Base-by-base conservation (phyloP, 2,329 filamentous ascomycete genomes). In the Penicillium nordicum region DNA sequence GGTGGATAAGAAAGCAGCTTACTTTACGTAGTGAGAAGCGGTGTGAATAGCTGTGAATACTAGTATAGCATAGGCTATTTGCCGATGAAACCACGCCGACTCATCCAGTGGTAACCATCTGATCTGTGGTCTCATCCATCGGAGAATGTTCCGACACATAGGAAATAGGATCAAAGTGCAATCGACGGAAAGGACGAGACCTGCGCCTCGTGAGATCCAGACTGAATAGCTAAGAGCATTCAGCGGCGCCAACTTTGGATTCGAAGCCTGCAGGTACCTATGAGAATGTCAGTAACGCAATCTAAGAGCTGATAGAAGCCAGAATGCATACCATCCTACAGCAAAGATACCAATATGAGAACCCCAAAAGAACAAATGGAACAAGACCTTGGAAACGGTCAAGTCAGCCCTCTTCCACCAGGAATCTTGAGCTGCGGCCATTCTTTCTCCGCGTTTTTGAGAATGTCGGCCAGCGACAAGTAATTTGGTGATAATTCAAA, bases 161-260 rank as follows among this genome's bases (percentile, higher is more conserved):
- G 94, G 94, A 57, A 99, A 81, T 29, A 99, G 78, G 67, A 99
- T 96, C 63, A 97, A 80, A 69, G 90, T 88, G 54, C 85, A 86
- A 77, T 99, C 92, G 53, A 96, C 83, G 1, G 87, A 88, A 57
- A 99, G 80, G 6, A 90, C 88, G 40, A 99, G 78, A 67, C 92
- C 94, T 51, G 94, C 93, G 71, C 93, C 94, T 81, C 94, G 86
- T 29, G 94, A 97, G 57, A 97, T 84, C 93, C 93, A 99, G 54
- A 99, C 94, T 3, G 93, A 97, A 76, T 83, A 97, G 53, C 82
- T 81, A 47, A 99, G 84, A 0, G 78, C 83, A 75, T 99, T 99
- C 45, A 99, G 82, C 41, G 83, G 84, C 5, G 88, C 87, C 29
- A 99, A 80, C 55, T 84, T 84, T 10, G 72, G 59, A 69, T 96